Conservation (phyloP, 345 rosid species). For the Eucalyptus sp. region DNA sequence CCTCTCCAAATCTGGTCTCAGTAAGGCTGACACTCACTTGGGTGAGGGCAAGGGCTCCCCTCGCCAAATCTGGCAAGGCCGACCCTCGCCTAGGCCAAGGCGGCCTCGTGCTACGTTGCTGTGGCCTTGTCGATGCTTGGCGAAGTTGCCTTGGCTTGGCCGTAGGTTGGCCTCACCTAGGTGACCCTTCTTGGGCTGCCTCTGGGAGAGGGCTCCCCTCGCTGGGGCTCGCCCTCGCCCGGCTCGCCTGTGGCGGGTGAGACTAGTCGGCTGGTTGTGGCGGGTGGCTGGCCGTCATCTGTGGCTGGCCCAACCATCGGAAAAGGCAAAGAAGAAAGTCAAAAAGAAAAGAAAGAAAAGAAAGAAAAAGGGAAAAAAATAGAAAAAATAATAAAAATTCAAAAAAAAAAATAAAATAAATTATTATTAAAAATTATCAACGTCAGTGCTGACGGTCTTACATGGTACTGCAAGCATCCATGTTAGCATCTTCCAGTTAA, state of each 20-base stretch:
- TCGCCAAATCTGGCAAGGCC: too few species aligned
- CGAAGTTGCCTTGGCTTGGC: fast-evolving
- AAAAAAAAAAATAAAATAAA: too few species aligned
- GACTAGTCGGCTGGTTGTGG: fast-evolving
- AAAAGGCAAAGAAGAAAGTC: too few species aligned
- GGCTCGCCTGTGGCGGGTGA: fast-evolving
- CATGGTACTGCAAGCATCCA: fast-evolving
- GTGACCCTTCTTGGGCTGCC: fast-evolving
- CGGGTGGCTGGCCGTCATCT: fast-evolving
- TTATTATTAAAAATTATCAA: too few species aligned
- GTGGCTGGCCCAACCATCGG: fast-evolving
- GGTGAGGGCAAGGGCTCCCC: too few species aligned
- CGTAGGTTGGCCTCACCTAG: too few species aligned
- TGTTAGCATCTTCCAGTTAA: too few species aligned
- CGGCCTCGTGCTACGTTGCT: fast-evolving
- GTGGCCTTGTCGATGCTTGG: fast-evolving
- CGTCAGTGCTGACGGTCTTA: fast-evolving
- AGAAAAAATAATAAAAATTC: too few species aligned
- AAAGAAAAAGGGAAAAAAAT: too few species aligned
- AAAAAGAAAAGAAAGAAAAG: too few species aligned
- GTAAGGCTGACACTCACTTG: fast-evolving
- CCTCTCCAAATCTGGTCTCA: fast-evolving
- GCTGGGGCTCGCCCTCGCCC: too few species aligned
- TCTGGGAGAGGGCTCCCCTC: fast-evolving
- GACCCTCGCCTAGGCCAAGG: too few species aligned